phyloP scores from a whole-genome alignment of 768 basidiomycete species.

The Termitomyces sp. region DNA sequence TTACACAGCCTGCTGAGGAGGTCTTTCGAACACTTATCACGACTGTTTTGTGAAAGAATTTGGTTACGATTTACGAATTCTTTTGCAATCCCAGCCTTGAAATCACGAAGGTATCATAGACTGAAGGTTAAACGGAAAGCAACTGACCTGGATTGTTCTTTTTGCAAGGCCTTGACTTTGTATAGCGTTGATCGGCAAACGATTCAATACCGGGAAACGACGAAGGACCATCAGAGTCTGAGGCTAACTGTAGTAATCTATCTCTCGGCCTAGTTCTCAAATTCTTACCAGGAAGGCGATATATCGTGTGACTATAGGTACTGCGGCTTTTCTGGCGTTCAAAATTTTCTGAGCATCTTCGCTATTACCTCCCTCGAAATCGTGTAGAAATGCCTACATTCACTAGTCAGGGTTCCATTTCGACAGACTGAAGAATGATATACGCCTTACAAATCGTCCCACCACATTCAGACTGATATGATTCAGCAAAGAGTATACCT shows the following conservation, averaged over 20 bases:
- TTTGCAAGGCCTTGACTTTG: neutral
- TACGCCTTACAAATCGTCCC: neutral
- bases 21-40: neutral
- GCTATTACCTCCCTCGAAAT: neutral
- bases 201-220: neutral
- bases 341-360: neutral
- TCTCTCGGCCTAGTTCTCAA: no score
- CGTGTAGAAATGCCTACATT: neutral
- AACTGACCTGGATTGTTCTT: neutral
- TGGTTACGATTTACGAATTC: neutral
- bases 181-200: neutral
- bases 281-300: neutral
- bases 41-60: neutral
- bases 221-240: neutral
- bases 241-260: neutral
- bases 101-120: neutral
- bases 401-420: neutral
- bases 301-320: neutral
- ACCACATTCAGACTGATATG: neutral
- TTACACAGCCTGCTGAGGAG: neutral
- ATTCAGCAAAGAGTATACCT: no score
- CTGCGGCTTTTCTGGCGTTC: neutral
- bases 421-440: neutral
- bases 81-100: neutral
- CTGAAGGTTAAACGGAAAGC: accelerated